Evolutionary conservation across 257 asterid species (phyloP).

Genomic region (Petunia axillaris): DNA sequence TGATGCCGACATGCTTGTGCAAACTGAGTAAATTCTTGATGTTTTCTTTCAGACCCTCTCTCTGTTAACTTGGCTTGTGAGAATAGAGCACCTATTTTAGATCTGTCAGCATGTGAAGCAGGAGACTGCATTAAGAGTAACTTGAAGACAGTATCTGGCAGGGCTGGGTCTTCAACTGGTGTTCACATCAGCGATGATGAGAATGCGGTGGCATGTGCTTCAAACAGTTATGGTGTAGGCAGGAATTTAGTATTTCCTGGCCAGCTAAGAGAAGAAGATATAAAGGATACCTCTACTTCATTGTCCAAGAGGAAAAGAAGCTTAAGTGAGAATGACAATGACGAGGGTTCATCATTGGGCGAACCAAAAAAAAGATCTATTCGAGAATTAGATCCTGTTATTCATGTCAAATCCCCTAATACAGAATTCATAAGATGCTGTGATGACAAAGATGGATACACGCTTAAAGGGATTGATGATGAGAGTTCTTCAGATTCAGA

Average conservation of each 20-base stretch:
- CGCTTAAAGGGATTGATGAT: conserved; percentile 17
- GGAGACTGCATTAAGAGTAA: background rate
- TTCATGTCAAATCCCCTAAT: background rate
- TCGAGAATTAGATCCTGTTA: background rate
- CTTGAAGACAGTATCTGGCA: background rate
- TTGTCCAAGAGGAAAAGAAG: conserved; percentile 27
- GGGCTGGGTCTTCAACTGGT: conserved; percentile 15
- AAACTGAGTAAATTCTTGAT: background rate
- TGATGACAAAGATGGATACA: conserved; percentile 13
- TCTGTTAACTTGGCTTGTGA: background rate
- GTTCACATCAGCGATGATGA: conserved; percentile 27
- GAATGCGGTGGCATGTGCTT: background rate
- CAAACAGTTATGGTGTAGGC: background rate
- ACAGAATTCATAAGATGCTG: background rate
- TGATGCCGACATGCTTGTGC: background rate
- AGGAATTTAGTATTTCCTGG: background rate
- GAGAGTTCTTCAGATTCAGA: conserved; percentile 31
- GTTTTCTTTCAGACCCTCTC: background rate
- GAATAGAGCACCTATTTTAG: background rate
- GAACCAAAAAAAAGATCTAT: background rate
- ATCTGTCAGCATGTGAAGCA: conserved; percentile 4
- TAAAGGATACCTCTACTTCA: background rate
- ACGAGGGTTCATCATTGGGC: background rate
- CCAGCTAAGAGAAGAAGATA: background rate
- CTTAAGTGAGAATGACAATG: conserved; percentile 11